These are phyloP conservation scores for Pholiota microspora DNA, from an alignment of 768 basidiomycete genomes.

Conservation along the genomic window DNA sequence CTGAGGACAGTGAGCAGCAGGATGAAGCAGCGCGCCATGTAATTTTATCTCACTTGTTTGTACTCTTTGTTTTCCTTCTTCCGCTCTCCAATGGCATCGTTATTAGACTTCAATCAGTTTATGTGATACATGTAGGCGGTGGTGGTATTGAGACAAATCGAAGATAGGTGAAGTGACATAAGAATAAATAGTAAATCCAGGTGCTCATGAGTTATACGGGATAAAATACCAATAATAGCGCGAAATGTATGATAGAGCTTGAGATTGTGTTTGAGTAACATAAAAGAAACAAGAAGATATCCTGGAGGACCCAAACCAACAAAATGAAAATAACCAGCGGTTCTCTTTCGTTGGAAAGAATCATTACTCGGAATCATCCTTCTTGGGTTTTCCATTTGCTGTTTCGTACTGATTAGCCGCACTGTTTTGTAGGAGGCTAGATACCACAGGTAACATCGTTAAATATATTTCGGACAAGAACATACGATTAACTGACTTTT, in stretches of 20 bases:
- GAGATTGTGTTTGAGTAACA: not conserved
- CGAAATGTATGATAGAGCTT: slow-evolving; percentile 3
- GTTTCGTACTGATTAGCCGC: slow-evolving; percentile 44
- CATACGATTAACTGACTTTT: slow-evolving; percentile 56
- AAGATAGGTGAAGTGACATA: not conserved
- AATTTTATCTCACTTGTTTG: slow-evolving; percentile 12
- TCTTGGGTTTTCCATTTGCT: not conserved
- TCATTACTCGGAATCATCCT: slow-evolving; percentile 9
- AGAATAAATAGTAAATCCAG: not conserved
- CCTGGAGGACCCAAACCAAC: not conserved
- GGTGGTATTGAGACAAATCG: not conserved
- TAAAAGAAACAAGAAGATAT: not conserved
- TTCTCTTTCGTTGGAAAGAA: not conserved
- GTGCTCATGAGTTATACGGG: not conserved
- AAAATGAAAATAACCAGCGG: not conserved
- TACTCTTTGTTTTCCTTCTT: slow-evolving; percentile 1
- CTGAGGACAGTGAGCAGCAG: slow-evolving; percentile 88
- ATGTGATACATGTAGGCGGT: no score
- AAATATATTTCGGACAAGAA: not conserved
- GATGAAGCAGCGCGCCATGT: slow-evolving; percentile 90
- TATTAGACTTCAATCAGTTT: not conserved
- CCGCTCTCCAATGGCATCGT: slow-evolving; percentile 4
- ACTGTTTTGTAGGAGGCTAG: slow-evolving; percentile 49
- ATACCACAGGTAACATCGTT: not conserved
- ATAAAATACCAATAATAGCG: slow-evolving; percentile 1